Evolutionary conservation across 257 asterid genomes (phyloP), one percentile per base, ranked within the genome.

Genomic region (Ballota nigra): DNA sequence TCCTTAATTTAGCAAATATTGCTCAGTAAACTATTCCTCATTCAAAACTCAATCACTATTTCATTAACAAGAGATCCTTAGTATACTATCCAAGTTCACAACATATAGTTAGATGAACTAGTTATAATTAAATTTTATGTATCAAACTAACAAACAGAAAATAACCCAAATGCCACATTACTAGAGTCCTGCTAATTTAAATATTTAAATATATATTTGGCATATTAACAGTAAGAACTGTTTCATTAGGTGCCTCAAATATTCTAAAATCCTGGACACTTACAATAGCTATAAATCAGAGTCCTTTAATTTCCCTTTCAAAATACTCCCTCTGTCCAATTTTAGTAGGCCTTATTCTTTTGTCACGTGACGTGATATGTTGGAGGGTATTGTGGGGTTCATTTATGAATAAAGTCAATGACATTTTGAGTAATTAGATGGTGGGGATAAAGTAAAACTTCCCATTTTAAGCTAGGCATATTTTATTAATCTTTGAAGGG

Each of bases 231-330:
- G 9, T 66, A 36, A 31, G 41, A 63, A 70, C 13, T 18, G 56
- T 52, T 62, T n/a, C 45, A 38, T 67, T 71, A 66, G 52, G 64
- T 36, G n/a, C 80, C 20, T 20, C 55, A 74, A 77, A 55, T 29
- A 68, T 67, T 43, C 28, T 63, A 68, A 71, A 38, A 63, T 33
- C 56, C 75, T 26, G 45, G 43, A 43, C 51, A 59, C 51, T n/a
- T 40, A 64, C 38, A 36, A 53, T 20, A 43, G 60, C 40, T 57
- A 68, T 40, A 63, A 18, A 11, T 6, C 2, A 41, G 28, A 31
- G 18, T 16, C 26, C 2, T 40, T n/a, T n/a, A n/a, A n/a, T n/a
- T n/a, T n/a, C n/a, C n/a, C n/a, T n/a, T n/a, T n/a, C n/a, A n/a
- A n/a, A n/a, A n/a, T n/a, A n/a, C n/a, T n/a, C n/a, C n/a, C n/a